Percentiles rank a stretch among this genome's conserved stretches.
These are phyloP conservation scores for Arabidopsis suecica DNA, from an alignment of 345 rosid species.

Conservation along the genomic window DNA sequence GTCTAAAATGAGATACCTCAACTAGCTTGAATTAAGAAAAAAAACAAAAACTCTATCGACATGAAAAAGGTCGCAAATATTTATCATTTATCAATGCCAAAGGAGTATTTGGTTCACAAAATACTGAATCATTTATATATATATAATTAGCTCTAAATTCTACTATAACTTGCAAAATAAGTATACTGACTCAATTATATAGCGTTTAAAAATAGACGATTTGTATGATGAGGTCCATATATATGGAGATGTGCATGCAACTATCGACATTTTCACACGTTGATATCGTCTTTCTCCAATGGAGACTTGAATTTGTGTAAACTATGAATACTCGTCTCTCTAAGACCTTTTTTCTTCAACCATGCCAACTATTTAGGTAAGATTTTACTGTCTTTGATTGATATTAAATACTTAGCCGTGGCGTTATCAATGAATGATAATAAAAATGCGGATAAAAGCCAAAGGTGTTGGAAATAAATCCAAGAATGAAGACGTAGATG, in stretches of 20 bases:
- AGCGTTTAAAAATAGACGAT: background rate
- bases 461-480: slow-evolving; percentile 33
- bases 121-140: background rate
- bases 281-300: slow-evolving; percentile 12
- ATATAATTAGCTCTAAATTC: background rate
- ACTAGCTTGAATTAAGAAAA: background rate
- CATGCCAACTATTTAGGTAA: background rate
- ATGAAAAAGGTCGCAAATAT: background rate
- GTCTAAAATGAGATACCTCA: slow-evolving; percentile 9
- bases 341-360: background rate
- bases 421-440: background rate
- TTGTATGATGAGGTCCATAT: slow-evolving; percentile 19
- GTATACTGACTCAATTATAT: background rate
- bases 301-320: background rate
- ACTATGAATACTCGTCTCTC: background rate
- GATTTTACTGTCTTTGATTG: background rate
- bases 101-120: too few species aligned
- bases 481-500: slow-evolving; percentile 39
- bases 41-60: slow-evolving; percentile 2
- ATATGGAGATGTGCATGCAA: slow-evolving; percentile 19
- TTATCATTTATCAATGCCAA: background rate
- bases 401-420: background rate
- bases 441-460: slow-evolving; percentile 27
- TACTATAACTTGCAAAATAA: slow-evolving; percentile 17
- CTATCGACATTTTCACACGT: background rate